Evolutionary conservation across 2,329 filamentous ascomycete genomes (phyloP).

Genomic region (Penicillium sp.): DNA sequence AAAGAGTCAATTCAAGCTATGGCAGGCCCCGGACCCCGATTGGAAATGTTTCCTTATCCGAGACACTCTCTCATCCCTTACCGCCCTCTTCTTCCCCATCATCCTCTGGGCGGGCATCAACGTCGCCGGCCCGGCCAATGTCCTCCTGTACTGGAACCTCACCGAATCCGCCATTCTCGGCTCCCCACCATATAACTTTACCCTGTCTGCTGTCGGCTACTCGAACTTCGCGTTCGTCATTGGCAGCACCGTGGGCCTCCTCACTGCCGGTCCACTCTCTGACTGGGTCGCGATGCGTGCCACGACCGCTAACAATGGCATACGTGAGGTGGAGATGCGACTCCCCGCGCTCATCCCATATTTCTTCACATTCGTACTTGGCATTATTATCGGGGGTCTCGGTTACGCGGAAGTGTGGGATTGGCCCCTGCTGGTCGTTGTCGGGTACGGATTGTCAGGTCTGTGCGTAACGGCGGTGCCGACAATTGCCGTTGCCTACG

Average conservation of each 20-base stretch:
- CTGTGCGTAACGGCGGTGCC: conserved; percentile 4
- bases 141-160: conserved; percentile 15
- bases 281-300: conserved; percentile 2
- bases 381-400: background rate
- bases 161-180: conserved; percentile 9
- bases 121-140: conserved; percentile 1
- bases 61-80: background rate
- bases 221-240: conserved; percentile 13
- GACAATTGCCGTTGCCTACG: conserved; percentile 10
- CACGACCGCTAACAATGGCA: background rate
- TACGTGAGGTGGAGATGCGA: conserved; percentile 16
- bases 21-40: background rate
- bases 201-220: conserved; percentile 1
- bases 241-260: conserved; percentile 2
- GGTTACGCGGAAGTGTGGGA: background rate
- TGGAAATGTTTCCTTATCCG: conserved; percentile 12
- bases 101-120: conserved; percentile 7
- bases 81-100: conserved; percentile 5
- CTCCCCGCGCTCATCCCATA: conserved; percentile 8
- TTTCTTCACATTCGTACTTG: background rate
- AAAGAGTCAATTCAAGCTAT: conserved; percentile 2
- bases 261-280: conserved; percentile 13
- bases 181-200: conserved; percentile 12
- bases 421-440: conserved; percentile 7
- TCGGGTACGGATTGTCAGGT: conserved; percentile 7